Conservation (phyloP, 371 early-diverging fungal species). For the Apophysomyces elegans region DNA sequence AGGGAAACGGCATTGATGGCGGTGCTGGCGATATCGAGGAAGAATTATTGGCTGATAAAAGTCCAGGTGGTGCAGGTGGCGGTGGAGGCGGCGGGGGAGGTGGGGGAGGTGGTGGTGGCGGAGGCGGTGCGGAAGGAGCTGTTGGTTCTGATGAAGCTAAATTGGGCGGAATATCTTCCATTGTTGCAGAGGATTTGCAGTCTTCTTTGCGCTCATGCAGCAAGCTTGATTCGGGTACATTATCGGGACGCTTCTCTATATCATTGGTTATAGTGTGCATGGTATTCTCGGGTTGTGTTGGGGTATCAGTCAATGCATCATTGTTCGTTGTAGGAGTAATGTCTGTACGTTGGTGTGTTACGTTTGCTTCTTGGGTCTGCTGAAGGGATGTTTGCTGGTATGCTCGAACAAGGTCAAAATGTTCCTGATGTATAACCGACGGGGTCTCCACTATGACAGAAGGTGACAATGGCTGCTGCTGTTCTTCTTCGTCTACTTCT, state of each 20-base stretch:
- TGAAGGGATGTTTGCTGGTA: neutral
- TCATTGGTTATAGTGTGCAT: no score
- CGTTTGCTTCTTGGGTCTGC: neutral
- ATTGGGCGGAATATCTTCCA: no score
- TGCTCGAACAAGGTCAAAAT: neutral
- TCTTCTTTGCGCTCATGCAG: no score
- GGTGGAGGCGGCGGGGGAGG: constrained; percentile 29
- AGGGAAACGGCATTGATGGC: constrained; percentile 17
- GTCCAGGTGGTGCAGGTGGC: constrained; percentile 28
- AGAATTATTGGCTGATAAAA: constrained; percentile 17
- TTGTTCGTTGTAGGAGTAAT: neutral
- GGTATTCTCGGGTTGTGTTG: neutral
- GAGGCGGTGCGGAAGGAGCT: constrained; percentile 13
- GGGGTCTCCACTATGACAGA: neutral
- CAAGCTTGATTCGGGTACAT: no score
- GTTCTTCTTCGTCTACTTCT: constrained; percentile 12
- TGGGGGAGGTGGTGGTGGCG: constrained; percentile 30
- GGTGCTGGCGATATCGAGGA: constrained; percentile 21
- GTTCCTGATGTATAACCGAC: neutral
- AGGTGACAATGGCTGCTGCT: neutral
- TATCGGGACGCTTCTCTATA: no score
- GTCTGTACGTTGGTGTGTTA: neutral
- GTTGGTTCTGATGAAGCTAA: neutral
- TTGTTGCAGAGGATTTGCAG: no score
- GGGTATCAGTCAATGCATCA: neutral